Conservation (phyloP, 1,284 basidiomycete species). For the Irpex sp. region DNA sequence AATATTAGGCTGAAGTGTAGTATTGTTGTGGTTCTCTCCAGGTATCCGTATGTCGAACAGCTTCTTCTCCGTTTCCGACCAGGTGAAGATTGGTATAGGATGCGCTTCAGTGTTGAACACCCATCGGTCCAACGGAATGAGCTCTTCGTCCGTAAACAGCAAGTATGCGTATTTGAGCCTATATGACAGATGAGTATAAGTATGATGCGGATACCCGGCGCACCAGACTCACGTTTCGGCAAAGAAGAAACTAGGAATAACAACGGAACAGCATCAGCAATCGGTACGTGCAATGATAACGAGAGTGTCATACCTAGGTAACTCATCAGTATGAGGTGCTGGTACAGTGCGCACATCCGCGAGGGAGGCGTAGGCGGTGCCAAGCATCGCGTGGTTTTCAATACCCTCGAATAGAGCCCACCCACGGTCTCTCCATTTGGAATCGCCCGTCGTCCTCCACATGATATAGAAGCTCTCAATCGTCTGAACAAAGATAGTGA, state of each 20-base stretch:
- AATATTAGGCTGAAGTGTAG: neutral
- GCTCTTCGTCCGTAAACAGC: slow-evolving; percentile 53
- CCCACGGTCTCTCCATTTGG: slow-evolving; percentile 71
- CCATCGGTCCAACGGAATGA: slow-evolving; percentile 65
- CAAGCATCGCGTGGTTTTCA: slow-evolving; percentile 51
- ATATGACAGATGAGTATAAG: neutral
- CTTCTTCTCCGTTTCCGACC: slow-evolving; percentile 40
- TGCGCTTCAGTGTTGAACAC: slow-evolving; percentile 87
- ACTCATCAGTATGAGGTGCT: slow-evolving; percentile 43
- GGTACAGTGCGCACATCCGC: slow-evolving; percentile 40
- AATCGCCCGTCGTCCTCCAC: slow-evolving; percentile 68
- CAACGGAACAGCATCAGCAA: neutral
- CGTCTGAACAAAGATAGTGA: slow-evolving; percentile 37
- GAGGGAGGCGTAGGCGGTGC: slow-evolving; percentile 58
- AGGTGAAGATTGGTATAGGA: slow-evolving; percentile 71
- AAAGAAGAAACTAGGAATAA: slow-evolving; percentile 54
- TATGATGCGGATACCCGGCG: neutral
- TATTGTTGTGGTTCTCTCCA: neutral
- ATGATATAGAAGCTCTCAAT: slow-evolving; percentile 68
- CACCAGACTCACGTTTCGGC: slow-evolving; percentile 56
- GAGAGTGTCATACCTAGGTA: slow-evolving; percentile 56
- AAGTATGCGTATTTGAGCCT: slow-evolving; percentile 68
- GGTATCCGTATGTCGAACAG: slow-evolving; percentile 17
- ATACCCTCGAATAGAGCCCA: slow-evolving; percentile 76
- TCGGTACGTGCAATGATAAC: neutral